Evolutionary conservation across 768 basidiomycete genomes (phyloP), one percentile per base, ranked within the genome.

Genomic region (Gyrodon lividus): DNA sequence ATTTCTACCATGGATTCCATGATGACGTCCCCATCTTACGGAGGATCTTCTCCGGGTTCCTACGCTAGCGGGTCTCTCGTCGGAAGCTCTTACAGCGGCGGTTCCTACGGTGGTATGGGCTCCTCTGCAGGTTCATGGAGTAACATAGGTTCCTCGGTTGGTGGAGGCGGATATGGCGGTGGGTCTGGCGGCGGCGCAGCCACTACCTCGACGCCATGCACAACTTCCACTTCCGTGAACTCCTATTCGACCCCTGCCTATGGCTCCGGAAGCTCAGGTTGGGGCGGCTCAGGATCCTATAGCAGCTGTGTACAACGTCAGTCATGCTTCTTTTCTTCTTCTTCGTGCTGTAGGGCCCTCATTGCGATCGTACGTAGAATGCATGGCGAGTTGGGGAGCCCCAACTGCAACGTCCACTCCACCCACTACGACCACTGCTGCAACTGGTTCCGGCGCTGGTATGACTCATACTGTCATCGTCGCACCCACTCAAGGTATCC

Each of bases 391-490:
- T n/a, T 87, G 74, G 64, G 83, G 82, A 49, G 50, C 65, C 13
- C 68, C 73, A 13, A 47, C 68, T 4, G 47, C 61, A 14, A 60
- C 65, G 49, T 19, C 52, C 22, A 61, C 72, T 3, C 54, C 68
- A 10, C 33, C 65, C 9, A 38, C 61, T 17, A 52, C 59, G 17
- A 22, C 45, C 26, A 49, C 55, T 31, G 55, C 64, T 48, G 59
- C 56, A 28, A 72, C 74, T 46, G 68, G 66, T 60, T 55, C 52
- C 23, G 84, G 85, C 48, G 54, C 52, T 24, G 84, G 85, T 48
- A 76, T 72, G 33, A 88, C 86, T 16, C 82, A 86, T 73, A 88
- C 86, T 39, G 80, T 91, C 65, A 80, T 87, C 58, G 89, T 91
- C 46, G 88, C 88, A 16, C 88, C 89, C 22, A 79, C 79, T 3